Conservation (phyloP, 805 yeast species). For the Middelhovenomyces tepae region DNA sequence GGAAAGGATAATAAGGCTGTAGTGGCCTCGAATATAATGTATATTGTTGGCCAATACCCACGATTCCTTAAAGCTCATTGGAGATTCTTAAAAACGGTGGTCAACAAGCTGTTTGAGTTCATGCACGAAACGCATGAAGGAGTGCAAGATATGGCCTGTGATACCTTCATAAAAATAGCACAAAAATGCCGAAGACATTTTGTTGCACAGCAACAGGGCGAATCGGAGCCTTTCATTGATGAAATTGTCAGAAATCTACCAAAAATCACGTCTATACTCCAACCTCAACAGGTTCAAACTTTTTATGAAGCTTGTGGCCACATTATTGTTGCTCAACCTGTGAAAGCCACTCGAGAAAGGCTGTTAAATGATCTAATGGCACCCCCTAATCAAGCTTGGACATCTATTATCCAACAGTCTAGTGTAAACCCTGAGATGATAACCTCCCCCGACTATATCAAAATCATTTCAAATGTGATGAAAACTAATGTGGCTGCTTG, state of each 20-base stretch:
- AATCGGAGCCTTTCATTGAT: slow-evolving; percentile 82
- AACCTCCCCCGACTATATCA: slow-evolving; percentile 71
- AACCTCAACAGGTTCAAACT: slow-evolving; percentile 96
- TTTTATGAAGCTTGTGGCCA: slow-evolving; percentile 97
- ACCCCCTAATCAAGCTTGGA: slow-evolving; percentile 93
- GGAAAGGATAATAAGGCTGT: slow-evolving; percentile 98
- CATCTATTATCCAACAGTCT: slow-evolving; percentile 76
- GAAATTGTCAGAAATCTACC: slow-evolving; percentile 81
- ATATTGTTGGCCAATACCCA: slow-evolving; percentile 98
- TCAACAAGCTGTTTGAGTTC: slow-evolving; percentile 89
- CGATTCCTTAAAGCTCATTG: slow-evolving; percentile 96
- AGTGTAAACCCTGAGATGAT: slow-evolving; percentile 74
- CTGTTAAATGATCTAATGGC: slow-evolving; percentile 74
- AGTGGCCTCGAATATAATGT: slow-evolving; percentile 99
- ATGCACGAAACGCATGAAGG: slow-evolving; percentile 99
- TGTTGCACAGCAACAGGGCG: slow-evolving; percentile 77
- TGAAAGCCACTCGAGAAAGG: slow-evolving; percentile 57
- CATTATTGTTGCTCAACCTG: slow-evolving; percentile 79
- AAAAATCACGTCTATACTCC: slow-evolving; percentile 80
- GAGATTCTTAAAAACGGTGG: slow-evolving; percentile 94
- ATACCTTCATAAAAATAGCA: slow-evolving; percentile 93
- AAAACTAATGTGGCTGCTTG: slow-evolving; percentile 96
- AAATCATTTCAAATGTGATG: slow-evolving; percentile 84
- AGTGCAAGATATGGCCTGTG: slow-evolving; percentile 99
- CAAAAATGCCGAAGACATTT: slow-evolving; percentile 93